Evolutionary conservation across 805 yeast species (phyloP).

Genomic region (Suhomyces vadensis): DNA sequence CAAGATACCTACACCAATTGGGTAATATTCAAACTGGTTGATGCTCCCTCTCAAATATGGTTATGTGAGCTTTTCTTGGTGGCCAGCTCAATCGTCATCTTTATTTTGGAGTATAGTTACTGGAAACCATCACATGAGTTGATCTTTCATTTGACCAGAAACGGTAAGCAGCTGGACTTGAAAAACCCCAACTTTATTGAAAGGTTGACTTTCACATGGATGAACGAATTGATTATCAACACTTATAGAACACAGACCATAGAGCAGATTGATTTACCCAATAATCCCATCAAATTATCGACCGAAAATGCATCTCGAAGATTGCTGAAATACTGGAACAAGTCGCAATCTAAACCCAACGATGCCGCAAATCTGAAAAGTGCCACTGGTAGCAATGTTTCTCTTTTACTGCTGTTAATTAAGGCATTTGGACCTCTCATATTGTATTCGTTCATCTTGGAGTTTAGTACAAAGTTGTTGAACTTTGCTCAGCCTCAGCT

Average conservation of each 20-base stretch:
- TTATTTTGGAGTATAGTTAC: conserved; percentile 36
- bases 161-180: conserved; percentile 18
- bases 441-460: conserved; percentile 23
- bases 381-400: conserved; percentile 8
- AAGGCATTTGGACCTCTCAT: conserved; percentile 30
- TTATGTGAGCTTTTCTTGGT: conserved; percentile 28
- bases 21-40: conserved; percentile 18
- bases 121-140: conserved; percentile 46
- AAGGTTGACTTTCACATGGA: conserved; percentile 47
- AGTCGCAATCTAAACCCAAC: background rate
- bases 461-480: conserved; percentile 23
- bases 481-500: conserved; percentile 83
- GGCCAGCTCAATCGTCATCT: conserved; percentile 30
- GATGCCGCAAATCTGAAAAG: conserved; percentile 1
- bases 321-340: conserved; percentile 20
- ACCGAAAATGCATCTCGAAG: conserved; percentile 19
- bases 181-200: conserved; percentile 36
- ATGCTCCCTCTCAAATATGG: conserved; percentile 4
- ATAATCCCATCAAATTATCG: conserved; percentile 26
- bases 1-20: conserved; percentile 30
- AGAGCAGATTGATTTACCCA: conserved; percentile 33
- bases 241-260: conserved; percentile 41
- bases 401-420: conserved; percentile 20
- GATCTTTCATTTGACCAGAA: conserved; percentile 24
- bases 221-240: conserved; percentile 45